phyloP scores from a whole-genome alignment of 2,329 filamentous ascomycete genomes.

The Monosporascus sp. region DNA sequence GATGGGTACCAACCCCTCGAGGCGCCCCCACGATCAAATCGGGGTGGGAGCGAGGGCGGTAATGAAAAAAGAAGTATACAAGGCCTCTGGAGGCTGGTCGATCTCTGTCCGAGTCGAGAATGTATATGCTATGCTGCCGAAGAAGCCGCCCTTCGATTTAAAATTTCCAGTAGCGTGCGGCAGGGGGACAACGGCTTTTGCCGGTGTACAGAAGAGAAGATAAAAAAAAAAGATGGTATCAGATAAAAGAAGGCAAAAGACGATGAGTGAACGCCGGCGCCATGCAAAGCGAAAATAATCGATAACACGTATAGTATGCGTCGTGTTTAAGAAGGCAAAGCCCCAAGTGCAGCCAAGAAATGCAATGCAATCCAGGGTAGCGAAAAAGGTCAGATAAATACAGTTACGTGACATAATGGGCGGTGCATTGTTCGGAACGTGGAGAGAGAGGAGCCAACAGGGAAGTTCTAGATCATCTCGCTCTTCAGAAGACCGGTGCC shows the following conservation, averaged over 20 bases:
- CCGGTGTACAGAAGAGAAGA: conserved; percentile 4
- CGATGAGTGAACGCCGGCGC: conserved; percentile 21
- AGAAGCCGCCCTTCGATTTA: neutral
- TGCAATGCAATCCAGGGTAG: neutral
- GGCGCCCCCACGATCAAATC: neutral
- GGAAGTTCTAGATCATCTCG: conserved; percentile 46
- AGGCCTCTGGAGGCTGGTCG: neutral
- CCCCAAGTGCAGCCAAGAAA: neutral
- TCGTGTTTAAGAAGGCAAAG: neutral
- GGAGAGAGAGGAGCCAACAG: neutral
- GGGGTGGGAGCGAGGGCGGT: neutral
- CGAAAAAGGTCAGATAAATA: neutral
- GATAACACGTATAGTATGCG: neutral
- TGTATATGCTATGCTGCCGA: neutral
- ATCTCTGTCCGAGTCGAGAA: neutral
- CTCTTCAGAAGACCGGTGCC: conserved; percentile 47
- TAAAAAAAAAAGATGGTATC: conserved; percentile 1
- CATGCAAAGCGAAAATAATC: conserved; percentile 28
- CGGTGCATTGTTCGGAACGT: neutral
- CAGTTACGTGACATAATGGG: too few species aligned
- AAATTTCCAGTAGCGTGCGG: neutral
- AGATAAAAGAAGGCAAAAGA: conserved; percentile 7
- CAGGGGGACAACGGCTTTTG: neutral
- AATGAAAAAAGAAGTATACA: neutral
- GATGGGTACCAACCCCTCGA: neutral